Percentiles rank a stretch among this genome's conserved stretches.
Conservation (phyloP, 495 filamentous ascomycete species). For the Bacidia gigantensis region DNA sequence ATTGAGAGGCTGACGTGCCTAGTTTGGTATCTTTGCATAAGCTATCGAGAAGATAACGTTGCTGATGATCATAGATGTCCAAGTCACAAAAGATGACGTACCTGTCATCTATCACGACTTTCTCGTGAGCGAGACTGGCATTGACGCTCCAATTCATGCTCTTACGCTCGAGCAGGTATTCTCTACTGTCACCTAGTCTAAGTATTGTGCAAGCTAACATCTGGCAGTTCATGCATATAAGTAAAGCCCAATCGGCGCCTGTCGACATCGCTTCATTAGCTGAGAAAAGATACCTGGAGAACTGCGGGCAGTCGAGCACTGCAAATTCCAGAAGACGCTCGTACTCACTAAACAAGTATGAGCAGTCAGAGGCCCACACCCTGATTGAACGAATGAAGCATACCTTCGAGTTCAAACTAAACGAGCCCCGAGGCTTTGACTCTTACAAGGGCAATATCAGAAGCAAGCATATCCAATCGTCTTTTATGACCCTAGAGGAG, state of each 20-base stretch:
- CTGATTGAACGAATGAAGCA: slow-evolving; percentile 26
- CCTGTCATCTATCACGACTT: slow-evolving; percentile 30
- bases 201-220: slow-evolving; percentile 1
- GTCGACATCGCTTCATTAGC: slow-evolving; percentile 46
- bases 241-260: slow-evolving; percentile 15
- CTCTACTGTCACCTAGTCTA: slow-evolving; percentile 3
- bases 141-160: slow-evolving; percentile 19
- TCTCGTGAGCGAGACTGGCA: slow-evolving; percentile 24
- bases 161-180: slow-evolving; percentile 27
- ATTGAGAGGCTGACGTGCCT: background rate
- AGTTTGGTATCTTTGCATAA: background rate
- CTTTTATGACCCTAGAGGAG: slow-evolving; percentile 26
- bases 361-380: slow-evolving; percentile 4
- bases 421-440: slow-evolving; percentile 13
- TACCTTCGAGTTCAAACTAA: slow-evolving; percentile 27
- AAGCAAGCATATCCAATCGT: slow-evolving; percentile 19
- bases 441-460: slow-evolving; percentile 28
- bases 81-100: slow-evolving; percentile 25
- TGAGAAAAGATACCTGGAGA: slow-evolving; percentile 53
- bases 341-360: slow-evolving; percentile 7
- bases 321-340: background rate
- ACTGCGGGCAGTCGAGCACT: slow-evolving; percentile 5
- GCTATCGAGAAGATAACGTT: background rate
- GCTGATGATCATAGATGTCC: slow-evolving; percentile 19
- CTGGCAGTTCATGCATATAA: slow-evolving; percentile 20